A percentile compares a stretch with the other conserved stretches of the same genome.
These are phyloP conservation scores for Chamaecrista fasciculata DNA, from an alignment of 306 rosid genomes.

Conservation along the genomic window DNA sequence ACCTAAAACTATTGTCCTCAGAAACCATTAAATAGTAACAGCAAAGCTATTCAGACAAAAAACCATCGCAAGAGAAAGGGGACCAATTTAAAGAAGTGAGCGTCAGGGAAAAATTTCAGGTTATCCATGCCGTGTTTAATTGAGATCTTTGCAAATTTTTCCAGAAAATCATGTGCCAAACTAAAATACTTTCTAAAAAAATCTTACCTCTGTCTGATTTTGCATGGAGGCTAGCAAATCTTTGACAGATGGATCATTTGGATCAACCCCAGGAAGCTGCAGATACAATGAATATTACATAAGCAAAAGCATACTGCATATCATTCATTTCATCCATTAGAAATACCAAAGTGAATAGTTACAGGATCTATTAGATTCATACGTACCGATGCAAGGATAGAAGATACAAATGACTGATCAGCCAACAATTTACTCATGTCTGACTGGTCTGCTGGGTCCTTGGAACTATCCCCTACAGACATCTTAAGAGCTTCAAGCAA, in stretches of 20 bases:
- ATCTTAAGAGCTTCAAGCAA: constrained; percentile 74
- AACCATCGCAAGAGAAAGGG: too few relatives aligned
- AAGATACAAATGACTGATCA: constrained; percentile 88
- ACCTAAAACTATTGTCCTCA: not conserved
- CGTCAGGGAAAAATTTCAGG: not conserved
- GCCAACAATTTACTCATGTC: constrained; percentile 84
- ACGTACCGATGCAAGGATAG: constrained; percentile 83
- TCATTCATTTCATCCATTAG: constrained; percentile 19
- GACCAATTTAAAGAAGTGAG: not conserved
- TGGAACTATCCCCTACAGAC: constrained; percentile 65
- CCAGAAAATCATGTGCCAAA: not conserved
- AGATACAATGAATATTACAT: constrained; percentile 32
- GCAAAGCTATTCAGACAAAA: not conserved
- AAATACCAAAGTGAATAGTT: constrained; percentile 1
- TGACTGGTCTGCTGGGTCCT: constrained; percentile 59
- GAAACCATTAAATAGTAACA: not conserved
- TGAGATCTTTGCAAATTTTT: not conserved
- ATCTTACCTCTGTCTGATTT: constrained; percentile 64
- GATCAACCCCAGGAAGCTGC: constrained; percentile 99
- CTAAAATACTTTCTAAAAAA: not conserved
- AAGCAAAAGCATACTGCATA: constrained; percentile 2
- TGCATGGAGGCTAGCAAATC: constrained; percentile 97
- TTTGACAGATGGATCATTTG: constrained; percentile 90
- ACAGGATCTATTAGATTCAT: constrained; percentile 27
- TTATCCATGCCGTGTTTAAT: constrained; percentile 1